Conservation (phyloP, 2,329 filamentous ascomycete genomes). For the Botrytis deweyae region DNA sequence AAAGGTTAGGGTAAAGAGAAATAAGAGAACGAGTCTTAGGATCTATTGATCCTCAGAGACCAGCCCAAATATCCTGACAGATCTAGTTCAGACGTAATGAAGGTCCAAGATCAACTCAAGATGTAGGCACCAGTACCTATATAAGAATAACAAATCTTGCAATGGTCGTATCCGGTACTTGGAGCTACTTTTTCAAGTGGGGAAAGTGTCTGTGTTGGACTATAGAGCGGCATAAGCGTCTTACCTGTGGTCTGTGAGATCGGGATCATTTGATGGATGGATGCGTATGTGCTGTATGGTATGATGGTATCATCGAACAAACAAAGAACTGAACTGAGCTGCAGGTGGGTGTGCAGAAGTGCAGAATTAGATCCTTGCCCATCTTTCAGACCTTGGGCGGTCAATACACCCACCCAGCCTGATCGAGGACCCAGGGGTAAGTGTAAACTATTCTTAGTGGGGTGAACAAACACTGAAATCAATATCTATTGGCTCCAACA, state of each 20-base stretch:
- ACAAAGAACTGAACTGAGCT: constrained; percentile 2
- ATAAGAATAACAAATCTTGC: constrained; percentile 6
- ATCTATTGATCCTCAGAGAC: constrained; percentile 18
- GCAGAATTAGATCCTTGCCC: constrained; percentile 14
- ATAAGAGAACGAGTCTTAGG: constrained; percentile 57
- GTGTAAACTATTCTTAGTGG: not conserved
- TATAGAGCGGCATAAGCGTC: constrained; percentile 16
- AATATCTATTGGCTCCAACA: not conserved
- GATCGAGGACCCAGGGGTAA: constrained; percentile 11
- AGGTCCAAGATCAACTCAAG: constrained; percentile 6
- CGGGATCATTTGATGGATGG: constrained; percentile 22
- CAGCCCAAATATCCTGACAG: constrained; percentile 16
- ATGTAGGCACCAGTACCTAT: constrained; percentile 21
- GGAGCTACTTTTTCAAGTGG: not conserved
- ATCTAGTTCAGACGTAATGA: constrained; percentile 14
- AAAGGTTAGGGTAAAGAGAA: constrained; percentile 41
- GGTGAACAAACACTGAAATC: constrained; percentile 2
- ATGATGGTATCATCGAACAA: constrained; percentile 23
- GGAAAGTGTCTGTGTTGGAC: constrained; percentile 18
- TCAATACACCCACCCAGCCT: constrained; percentile 12
- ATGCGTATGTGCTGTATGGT: constrained; percentile 17
- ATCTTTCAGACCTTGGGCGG: constrained; percentile 10
- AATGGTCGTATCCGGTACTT: constrained; percentile 13
- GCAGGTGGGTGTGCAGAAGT: constrained; percentile 10
- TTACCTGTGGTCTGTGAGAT: constrained; percentile 19